phyloP scores from a whole-genome alignment of 805 yeast species.

The Priceomyces carsonii region DNA sequence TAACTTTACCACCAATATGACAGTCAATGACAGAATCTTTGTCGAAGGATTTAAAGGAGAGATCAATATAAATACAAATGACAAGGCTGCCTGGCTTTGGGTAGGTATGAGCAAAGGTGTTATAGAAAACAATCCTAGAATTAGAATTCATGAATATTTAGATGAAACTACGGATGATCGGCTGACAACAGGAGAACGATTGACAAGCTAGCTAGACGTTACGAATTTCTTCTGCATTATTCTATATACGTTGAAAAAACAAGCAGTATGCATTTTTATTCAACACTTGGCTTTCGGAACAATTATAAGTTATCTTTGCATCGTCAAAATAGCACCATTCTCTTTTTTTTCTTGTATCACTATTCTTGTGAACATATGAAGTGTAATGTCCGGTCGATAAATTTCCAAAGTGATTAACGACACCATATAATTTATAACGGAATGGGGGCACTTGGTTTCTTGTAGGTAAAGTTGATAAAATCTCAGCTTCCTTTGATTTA shows the following conservation, averaged over 20 bases:
- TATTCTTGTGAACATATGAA: conserved; percentile 64
- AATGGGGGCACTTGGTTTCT: conserved; percentile 84
- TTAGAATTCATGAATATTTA: conserved; percentile 30
- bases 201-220: too few relatives aligned
- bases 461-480: conserved; percentile 52
- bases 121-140: conserved; percentile 56
- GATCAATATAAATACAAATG: conserved; percentile 46
- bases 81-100: conserved; percentile 66
- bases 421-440: conserved; percentile 72
- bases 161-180: conserved; percentile 3
- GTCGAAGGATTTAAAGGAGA: conserved; percentile 77
- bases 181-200: background rate
- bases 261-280: conserved; percentile 81
- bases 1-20: conserved; percentile 72
- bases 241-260: conserved; percentile 59
- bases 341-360: conserved; percentile 38
- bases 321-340: conserved; percentile 90
- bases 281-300: conserved; percentile 53
- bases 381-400: conserved; percentile 90
- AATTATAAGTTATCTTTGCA: conserved; percentile 57
- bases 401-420: conserved; percentile 82
- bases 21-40: conserved; percentile 79
- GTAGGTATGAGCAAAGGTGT: conserved; percentile 60
- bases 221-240: conserved; percentile 1
- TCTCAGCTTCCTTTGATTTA: conserved; percentile 42